Conservation (phyloP, 495 filamentous ascomycete species). For the Cercophora sp. region DNA sequence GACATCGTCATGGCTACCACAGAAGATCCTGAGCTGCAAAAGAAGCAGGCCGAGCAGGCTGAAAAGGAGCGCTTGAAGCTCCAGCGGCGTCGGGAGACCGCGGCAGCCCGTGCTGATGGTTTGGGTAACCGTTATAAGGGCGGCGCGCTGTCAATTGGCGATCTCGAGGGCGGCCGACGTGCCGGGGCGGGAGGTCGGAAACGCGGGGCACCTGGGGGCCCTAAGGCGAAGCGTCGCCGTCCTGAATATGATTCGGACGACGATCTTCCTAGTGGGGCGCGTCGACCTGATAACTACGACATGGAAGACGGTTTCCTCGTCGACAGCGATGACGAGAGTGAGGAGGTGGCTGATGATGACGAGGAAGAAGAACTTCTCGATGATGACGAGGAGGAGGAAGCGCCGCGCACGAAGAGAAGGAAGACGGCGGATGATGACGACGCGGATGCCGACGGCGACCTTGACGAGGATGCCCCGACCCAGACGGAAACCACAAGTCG, state of each 20-base stretch:
- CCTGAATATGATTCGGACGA: constrained; percentile 61
- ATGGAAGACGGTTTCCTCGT: constrained; percentile 76
- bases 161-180: constrained; percentile 64
- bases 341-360: constrained; percentile 59
- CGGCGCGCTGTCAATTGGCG: constrained; percentile 65
- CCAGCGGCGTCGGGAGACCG: constrained; percentile 64
- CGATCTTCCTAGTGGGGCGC: constrained; percentile 57
- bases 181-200: constrained; percentile 34
- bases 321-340: constrained; percentile 66
- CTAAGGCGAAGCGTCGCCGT: constrained; percentile 40
- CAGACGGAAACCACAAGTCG: constrained; percentile 26
- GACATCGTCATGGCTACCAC: constrained; percentile 57
- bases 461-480: constrained; percentile 39
- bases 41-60: constrained; percentile 67
- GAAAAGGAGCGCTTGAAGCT: constrained; percentile 67
- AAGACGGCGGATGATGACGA: constrained; percentile 43
- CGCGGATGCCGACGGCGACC: constrained; percentile 27
- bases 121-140: constrained; percentile 46
- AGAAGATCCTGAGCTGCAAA: constrained; percentile 77
- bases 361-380: constrained; percentile 49
- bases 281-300: constrained; percentile 77
- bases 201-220: constrained; percentile 38
- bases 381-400: constrained; percentile 46
- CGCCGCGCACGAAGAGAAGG: constrained; percentile 45
- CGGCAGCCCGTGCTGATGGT: constrained; percentile 59